Evolutionary conservation across 176 grass and related monocot genomes (phyloP), one percentile per base, ranked within the genome.

Genomic region (Oryza rufipogon): DNA sequence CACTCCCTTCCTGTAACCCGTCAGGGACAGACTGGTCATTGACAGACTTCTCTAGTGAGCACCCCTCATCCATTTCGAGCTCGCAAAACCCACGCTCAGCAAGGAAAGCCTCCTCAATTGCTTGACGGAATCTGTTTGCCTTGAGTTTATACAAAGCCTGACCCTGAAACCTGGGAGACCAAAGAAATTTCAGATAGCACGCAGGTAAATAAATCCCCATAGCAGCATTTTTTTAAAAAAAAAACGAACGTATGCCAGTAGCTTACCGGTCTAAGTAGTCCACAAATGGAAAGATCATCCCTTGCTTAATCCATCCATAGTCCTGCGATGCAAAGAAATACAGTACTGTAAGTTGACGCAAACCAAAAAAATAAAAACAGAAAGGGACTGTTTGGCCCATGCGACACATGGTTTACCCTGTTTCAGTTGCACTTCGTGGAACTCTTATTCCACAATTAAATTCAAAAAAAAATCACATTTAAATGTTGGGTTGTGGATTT

Each of bases 41-140:
- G 56, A 74, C 77, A 87, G 89, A 28, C 19, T 90, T 77, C 22
- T 68, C 86, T 46, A 25, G 69, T 69, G 85, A 77, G 75, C 81
- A 81, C 11, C 17, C 73, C 20, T 47, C 80, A 78, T 88, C 79
- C 36, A 22, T 66, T 66, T 90, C 80, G 20, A 90, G 67, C 65
- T 90, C 83, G n/a, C 91, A 91, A 76, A 94, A 90, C 0, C 91
- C 96, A 36, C 77, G 80, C 69, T 96, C 89, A 23, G 93, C 91
- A 73, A 96, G 85, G 45, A 99, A 99, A 73, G 91, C 96, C 70
- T 99, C 96, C 73, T 99, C 96, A 16, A 99, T 93, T 68, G 96
- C 91, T 73, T 83, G 81, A 67, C 75, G 26, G 75, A 96, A 99
- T 80, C 82, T 96, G 71, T 83, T 90, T 14, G 90, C 63, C 65